Conservation (phyloP, 2,329 filamentous ascomycete species). For the Penicillium sp. region DNA sequence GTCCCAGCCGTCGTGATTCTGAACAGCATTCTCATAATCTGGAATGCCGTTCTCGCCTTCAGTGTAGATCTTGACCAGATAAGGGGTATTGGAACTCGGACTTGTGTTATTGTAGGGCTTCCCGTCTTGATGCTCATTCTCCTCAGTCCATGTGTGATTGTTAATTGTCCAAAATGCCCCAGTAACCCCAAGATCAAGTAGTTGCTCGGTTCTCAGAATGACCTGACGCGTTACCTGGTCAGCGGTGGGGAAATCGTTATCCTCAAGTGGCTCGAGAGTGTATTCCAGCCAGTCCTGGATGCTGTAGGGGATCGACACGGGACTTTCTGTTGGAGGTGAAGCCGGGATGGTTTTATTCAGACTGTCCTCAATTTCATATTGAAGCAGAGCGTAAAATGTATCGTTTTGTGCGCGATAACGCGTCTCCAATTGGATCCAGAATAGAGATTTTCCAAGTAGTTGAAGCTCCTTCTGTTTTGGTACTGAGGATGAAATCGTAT, state of each 20-base stretch:
- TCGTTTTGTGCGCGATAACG: slow-evolving; percentile 47
- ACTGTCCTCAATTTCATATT: slow-evolving; percentile 37
- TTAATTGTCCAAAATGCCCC: not conserved
- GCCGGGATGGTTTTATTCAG: too few relatives aligned
- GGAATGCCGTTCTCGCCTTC: not conserved
- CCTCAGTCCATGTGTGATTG: slow-evolving; percentile 1
- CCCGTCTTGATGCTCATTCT: not conserved
- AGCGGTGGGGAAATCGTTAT: slow-evolving; percentile 41
- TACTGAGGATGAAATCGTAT: not conserved
- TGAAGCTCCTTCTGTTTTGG: not conserved
- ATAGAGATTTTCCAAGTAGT: slow-evolving; percentile 36
- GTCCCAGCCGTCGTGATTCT: not conserved
- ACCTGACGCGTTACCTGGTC: slow-evolving; percentile 20
- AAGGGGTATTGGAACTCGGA: not conserved
- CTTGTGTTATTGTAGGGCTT: not conserved
- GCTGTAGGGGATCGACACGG: slow-evolving; percentile 53
- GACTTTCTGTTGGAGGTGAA: slow-evolving; percentile 68
- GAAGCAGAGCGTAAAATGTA: not conserved
- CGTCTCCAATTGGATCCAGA: slow-evolving; percentile 53
- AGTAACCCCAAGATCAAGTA: not conserved
- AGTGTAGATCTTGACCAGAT: not conserved
- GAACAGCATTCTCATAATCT: not conserved
- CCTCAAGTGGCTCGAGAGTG: slow-evolving; percentile 21
- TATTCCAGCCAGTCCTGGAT: slow-evolving; percentile 25
- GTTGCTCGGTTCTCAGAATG: not conserved